Base-by-base conservation (phyloP, 2,329 filamentous ascomycete genomes). In the Emergomyces pasteurianus region DNA sequence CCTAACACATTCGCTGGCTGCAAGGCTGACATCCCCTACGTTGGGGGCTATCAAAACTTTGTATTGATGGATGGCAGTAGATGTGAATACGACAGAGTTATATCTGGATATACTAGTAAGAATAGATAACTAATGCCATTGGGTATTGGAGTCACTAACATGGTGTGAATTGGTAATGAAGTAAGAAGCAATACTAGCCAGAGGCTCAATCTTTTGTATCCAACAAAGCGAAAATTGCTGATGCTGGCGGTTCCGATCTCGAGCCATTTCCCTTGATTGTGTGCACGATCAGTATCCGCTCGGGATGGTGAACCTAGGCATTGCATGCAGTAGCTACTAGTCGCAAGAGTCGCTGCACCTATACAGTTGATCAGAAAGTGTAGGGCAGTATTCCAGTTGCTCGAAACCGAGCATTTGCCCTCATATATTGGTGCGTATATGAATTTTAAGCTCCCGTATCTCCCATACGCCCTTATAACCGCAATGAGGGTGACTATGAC, bases 281-380 rank as follows among this genome's bases (percentile, higher is more conserved):
- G 73, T 1, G 69, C 71, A 18, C 61, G 59, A 50, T 75, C 67
- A 16, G 74, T 59, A 28, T 73, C 71, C 5, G 63, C 52, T 28
- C 72, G 62, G 2, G 69, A 71, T 0, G 73, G 73, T 1, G 71
- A 67, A 9, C 58, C 62, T 6, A 73, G 60, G 55, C 65, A 69
- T 63, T 75, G 73, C 72, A 75, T 74, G 59, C 65, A 67, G 63
- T 72, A 73, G 58, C 74, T 75, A 36, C 68, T 71, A 0, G 70
- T 69, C 8, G 65, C 65, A 0, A 75, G 65, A 0, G 75, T 62
- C 2, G 69, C 28, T 0, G 71, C 74, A 31, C 69, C 70, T 7
- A 75, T 57, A 10, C 70, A 60, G 52, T 75, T 76, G 60, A 76
- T 74, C 0, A 65, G 50, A 3, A 74, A 26, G 62, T 75, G 72